phyloP scores from a whole-genome alignment of 495 filamentous ascomycete genomes.

The Pseudomonodictys pantanalensis region DNA sequence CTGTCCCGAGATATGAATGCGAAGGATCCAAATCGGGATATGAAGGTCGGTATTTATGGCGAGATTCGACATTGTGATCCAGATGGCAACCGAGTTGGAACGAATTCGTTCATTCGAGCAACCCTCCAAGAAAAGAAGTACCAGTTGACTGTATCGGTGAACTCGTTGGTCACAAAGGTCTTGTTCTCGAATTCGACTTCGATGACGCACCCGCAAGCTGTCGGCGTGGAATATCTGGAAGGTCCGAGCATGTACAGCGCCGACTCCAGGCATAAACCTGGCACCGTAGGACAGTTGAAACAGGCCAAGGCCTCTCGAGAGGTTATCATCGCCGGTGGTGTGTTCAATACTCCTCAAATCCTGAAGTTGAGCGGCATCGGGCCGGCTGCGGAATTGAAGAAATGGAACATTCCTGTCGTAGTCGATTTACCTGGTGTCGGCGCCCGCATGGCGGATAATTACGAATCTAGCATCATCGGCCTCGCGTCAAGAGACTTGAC shows the following conservation, averaged over 20 bases:
- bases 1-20: conserved; percentile 24
- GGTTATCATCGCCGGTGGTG: conserved; percentile 61
- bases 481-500: conserved; percentile 23
- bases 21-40: conserved; percentile 13
- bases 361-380: conserved; percentile 64
- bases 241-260: conserved; percentile 59
- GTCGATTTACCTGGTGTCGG: conserved; percentile 60
- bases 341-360: conserved; percentile 60
- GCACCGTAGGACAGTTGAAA: not conserved
- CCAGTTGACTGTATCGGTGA: conserved; percentile 53
- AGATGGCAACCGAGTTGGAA: not conserved
- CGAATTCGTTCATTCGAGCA: not conserved
- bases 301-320: conserved; percentile 50
- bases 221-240: conserved; percentile 60
- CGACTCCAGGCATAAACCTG: conserved; percentile 41
- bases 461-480: conserved; percentile 53
- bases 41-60: not conserved
- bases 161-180: conserved; percentile 59
- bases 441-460: conserved; percentile 62
- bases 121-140: conserved; percentile 42
- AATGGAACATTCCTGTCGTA: conserved; percentile 50
- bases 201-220: conserved; percentile 48
- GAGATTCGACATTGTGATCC: not conserved
- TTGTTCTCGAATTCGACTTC: conserved; percentile 45
- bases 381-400: conserved; percentile 46